phyloP scores from a whole-genome alignment of 208 protist genomes.

The Vickermania spadyakhi region DNA sequence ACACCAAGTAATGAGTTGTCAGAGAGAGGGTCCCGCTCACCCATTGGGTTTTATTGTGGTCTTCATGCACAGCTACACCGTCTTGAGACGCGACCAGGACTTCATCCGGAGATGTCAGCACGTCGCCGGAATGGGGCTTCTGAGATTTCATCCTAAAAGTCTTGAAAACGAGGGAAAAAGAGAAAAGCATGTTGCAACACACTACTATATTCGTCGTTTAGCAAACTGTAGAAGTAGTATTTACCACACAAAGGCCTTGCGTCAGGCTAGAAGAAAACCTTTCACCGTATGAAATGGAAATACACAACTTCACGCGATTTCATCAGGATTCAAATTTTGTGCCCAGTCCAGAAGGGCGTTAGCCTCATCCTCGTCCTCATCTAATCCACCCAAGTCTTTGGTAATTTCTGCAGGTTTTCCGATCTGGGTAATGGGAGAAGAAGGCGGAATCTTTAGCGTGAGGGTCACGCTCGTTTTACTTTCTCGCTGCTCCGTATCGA shows the following conservation, averaged over 20 bases:
- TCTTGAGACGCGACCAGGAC: conserved; percentile 33
- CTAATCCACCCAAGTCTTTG: neutral
- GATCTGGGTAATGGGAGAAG: neutral
- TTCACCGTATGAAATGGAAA: conserved; percentile 10
- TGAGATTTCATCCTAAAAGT: conserved; percentile 74
- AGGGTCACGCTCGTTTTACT: neutral
- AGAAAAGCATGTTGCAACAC: no score
- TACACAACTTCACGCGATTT: neutral
- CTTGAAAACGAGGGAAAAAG: no score
- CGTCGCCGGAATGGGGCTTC: conserved; percentile 19
- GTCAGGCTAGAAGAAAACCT: no score
- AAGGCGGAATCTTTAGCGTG: neutral
- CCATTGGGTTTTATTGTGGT: conserved; percentile 37
- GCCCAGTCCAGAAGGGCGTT: conserved; percentile 38
- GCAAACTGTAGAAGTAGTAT: no score
- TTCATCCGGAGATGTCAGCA: conserved; percentile 28
- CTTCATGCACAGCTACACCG: conserved; percentile 45
- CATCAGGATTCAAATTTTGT: conserved; percentile 22
- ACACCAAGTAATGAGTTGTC: conserved; percentile 57
- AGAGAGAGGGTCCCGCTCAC: conserved; percentile 50
- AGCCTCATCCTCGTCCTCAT: conserved; percentile 30
- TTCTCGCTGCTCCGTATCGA: neutral
- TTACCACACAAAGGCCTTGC: no score
- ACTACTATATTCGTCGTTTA: no score
- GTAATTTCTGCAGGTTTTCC: neutral